Percentiles rank a stretch among this genome's conserved stretches.
Conservation (phyloP, 345 rosid genomes). For the Linum lewisii region DNA sequence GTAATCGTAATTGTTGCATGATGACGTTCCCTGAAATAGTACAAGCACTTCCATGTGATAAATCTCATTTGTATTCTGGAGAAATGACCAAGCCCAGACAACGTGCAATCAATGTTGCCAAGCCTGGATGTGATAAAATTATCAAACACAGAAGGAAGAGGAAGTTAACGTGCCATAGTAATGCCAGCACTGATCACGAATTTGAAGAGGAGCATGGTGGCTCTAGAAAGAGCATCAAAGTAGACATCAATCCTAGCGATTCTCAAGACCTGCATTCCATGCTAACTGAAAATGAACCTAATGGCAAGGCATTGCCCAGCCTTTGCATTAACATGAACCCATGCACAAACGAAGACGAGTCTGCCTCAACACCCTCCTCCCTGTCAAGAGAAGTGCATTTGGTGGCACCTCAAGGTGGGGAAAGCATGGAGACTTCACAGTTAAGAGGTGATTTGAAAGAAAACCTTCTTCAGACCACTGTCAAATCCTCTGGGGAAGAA, state of each 20-base stretch:
- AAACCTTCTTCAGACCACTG: constrained; percentile 21
- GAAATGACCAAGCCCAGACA: constrained; percentile 13
- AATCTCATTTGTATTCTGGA: constrained; percentile 4
- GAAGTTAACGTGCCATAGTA: constrained; percentile 4
- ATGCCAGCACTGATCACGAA: constrained; percentile 2
- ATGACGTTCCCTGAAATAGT: constrained; percentile 19
- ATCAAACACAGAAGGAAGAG: constrained; percentile 7
- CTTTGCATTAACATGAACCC: constrained; percentile 22
- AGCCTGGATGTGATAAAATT: constrained; percentile 1
- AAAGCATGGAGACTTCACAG: constrained; percentile 37
- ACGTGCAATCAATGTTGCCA: constrained; percentile 5
- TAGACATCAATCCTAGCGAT: constrained; percentile 8
- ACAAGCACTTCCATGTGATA: constrained; percentile 35
- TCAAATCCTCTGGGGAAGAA: constrained; percentile 14
- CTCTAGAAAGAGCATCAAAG: not conserved
- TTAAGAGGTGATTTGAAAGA: constrained; percentile 31
- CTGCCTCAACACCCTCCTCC: constrained; percentile 8
- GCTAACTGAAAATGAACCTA: constrained; percentile 6
- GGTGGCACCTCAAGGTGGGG: constrained; percentile 29
- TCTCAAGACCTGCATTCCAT: constrained; percentile 9
- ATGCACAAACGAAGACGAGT: constrained; percentile 15
- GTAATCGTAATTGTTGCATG: not conserved
- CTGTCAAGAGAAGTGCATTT: constrained; percentile 13
- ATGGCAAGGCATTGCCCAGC: not conserved
- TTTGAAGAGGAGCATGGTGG: not conserved